Conservation (phyloP, 208 protist genomes). For the Phytomonas sp. region DNA sequence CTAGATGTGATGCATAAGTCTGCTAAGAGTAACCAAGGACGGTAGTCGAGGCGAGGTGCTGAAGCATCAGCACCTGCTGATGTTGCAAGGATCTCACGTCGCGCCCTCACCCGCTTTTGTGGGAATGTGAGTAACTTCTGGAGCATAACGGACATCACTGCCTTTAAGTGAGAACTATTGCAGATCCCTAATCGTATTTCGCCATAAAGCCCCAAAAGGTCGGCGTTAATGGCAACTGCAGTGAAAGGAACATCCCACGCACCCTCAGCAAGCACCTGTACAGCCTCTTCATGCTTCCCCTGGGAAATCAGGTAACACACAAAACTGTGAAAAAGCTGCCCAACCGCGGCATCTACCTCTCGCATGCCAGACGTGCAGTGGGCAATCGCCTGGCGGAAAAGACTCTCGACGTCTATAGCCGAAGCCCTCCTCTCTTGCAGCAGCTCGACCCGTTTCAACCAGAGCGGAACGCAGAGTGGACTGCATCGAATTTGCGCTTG, state of each 20-base stretch:
- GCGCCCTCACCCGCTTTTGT: too few relatives aligned
- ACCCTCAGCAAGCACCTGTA: slow-evolving; percentile 35
- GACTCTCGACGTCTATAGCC: slow-evolving; percentile 20
- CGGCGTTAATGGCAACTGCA: slow-evolving; percentile 34
- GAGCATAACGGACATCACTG: too few relatives aligned
- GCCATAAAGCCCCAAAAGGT: slow-evolving; percentile 48
- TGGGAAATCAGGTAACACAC: slow-evolving; percentile 35
- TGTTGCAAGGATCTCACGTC: too few relatives aligned
- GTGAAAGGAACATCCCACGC: slow-evolving; percentile 60
- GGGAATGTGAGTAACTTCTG: too few relatives aligned
- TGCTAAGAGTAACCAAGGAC: too few relatives aligned
- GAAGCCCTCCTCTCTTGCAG: slow-evolving; percentile 21
- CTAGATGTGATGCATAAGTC: too few relatives aligned
- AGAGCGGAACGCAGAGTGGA: slow-evolving; percentile 35
- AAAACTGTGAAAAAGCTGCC: slow-evolving; percentile 46
- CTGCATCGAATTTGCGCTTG: slow-evolving; percentile 49
- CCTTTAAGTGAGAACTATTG: too few relatives aligned
- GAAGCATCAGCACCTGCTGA: too few relatives aligned
- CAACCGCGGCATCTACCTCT: slow-evolving; percentile 36
- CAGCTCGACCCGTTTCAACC: slow-evolving; percentile 76
- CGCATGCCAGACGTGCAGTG: slow-evolving; percentile 48
- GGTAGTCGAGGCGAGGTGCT: too few relatives aligned
- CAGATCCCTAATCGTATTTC: slow-evolving; percentile 34
- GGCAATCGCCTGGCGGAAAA: slow-evolving; percentile 61
- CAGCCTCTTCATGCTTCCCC: slow-evolving; percentile 22